Evolutionary conservation across 2,329 filamentous ascomycete species (phyloP).

Genomic region (Rosellinia necatrix): DNA sequence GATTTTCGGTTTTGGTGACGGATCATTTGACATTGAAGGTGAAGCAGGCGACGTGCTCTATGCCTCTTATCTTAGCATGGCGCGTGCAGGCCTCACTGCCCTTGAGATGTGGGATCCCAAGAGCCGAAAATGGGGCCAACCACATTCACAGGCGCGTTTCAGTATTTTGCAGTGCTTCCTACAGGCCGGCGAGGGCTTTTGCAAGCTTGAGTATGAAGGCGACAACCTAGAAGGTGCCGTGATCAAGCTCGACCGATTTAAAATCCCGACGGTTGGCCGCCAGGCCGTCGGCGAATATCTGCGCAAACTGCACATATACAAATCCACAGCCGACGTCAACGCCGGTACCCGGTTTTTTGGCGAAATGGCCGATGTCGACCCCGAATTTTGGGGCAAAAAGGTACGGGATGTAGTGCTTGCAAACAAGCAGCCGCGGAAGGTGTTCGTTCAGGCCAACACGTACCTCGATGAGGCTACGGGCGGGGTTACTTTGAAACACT

Average conservation of each 20-base stretch:
- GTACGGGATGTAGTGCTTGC: conserved; percentile 75
- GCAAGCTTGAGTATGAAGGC: conserved; percentile 73
- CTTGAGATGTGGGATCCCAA: conserved; percentile 96
- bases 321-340: conserved; percentile 83
- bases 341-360: conserved; percentile 80
- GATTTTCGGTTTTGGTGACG: conserved; percentile 90
- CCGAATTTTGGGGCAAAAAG: conserved; percentile 81
- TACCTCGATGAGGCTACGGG: conserved; percentile 69
- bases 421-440: conserved; percentile 82
- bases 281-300: conserved; percentile 83
- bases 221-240: conserved; percentile 80
- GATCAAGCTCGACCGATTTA: conserved; percentile 81
- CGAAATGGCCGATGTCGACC: conserved; percentile 79
- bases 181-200: conserved; percentile 83
- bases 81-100: conserved; percentile 83
- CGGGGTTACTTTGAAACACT: conserved; percentile 79
- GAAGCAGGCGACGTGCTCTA: conserved; percentile 88
- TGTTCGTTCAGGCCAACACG: conserved; percentile 95
- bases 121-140: conserved; percentile 87
- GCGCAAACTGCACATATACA: conserved; percentile 91
- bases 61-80: conserved; percentile 89
- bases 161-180: conserved; percentile 84
- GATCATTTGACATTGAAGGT: conserved; percentile 70
- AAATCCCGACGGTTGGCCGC: conserved; percentile 83
- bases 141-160: conserved; percentile 89